These are phyloP conservation scores for Phoma sp. DNA, from an alignment of 2,329 filamentous ascomycete species.

Conservation along the genomic window DNA sequence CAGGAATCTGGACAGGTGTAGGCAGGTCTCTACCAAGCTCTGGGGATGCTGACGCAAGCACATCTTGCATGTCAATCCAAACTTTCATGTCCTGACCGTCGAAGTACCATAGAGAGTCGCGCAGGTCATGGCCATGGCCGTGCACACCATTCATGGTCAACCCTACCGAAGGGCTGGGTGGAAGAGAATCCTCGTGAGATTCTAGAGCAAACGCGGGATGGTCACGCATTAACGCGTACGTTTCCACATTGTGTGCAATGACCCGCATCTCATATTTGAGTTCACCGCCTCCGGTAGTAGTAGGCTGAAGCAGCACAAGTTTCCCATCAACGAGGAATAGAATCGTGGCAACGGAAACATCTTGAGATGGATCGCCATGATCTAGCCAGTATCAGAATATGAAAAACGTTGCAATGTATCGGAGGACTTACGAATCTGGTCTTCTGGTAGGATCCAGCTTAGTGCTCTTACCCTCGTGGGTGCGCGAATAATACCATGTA, in stretches of 20 bases:
- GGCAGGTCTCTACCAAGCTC: constrained; percentile 75
- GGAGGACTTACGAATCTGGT: constrained; percentile 71
- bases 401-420: not conserved
- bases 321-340: constrained; percentile 98
- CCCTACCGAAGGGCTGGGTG: constrained; percentile 58
- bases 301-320: constrained; percentile 88
- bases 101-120: constrained; percentile 93
- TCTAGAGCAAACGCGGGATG: constrained; percentile 65
- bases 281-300: constrained; percentile 79
- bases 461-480: constrained; percentile 90
- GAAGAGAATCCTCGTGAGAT: constrained; percentile 56
- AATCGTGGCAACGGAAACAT: constrained; percentile 91
- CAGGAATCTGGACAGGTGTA: constrained; percentile 74
- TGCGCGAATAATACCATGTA: constrained; percentile 94
- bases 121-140: constrained; percentile 63
- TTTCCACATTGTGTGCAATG: constrained; percentile 94
- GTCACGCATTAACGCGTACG: constrained; percentile 91
- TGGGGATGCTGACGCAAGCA: constrained; percentile 73
- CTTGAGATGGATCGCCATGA: constrained; percentile 92
- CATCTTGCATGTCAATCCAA: constrained; percentile 88
- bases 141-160: constrained; percentile 55
- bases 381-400: constrained; percentile 51
- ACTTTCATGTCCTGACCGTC: constrained; percentile 85
- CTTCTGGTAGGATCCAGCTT: constrained; percentile 94
- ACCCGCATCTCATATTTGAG: constrained; percentile 99